Conservation (phyloP, 179 eudicot species). For the Dionaea muscipula region DNA sequence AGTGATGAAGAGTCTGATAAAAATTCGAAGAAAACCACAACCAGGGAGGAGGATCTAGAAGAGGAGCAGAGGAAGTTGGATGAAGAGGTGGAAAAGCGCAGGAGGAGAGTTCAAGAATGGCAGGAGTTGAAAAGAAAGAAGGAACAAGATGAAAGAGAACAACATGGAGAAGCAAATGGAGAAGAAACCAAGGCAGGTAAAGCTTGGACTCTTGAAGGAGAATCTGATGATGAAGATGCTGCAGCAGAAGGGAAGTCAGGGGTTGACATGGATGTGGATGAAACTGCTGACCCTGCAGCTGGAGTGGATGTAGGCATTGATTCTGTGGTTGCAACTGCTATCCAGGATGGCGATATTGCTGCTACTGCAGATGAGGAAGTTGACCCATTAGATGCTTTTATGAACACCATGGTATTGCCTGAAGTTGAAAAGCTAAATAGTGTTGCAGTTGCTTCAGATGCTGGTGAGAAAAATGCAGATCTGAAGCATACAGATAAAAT, state of each 20-base stretch:
- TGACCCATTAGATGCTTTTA: slow-evolving; percentile 91
- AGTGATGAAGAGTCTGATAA: slow-evolving; percentile 33
- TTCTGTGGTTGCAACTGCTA: slow-evolving; percentile 29
- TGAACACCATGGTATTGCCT: slow-evolving; percentile 80
- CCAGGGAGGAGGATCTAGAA: slow-evolving; percentile 58
- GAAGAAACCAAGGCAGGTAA: slow-evolving; percentile 57
- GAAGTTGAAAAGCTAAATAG: slow-evolving; percentile 66
- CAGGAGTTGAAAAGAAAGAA: slow-evolving; percentile 69
- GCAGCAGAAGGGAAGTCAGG: slow-evolving; percentile 31
- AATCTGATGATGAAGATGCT: slow-evolving; percentile 92
- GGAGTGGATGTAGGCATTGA: slow-evolving; percentile 43
- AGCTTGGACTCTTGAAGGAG: slow-evolving; percentile 86
- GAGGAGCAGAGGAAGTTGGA: slow-evolving; percentile 81
- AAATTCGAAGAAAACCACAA: slow-evolving; percentile 27
- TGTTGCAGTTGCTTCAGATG: slow-evolving; percentile 23
- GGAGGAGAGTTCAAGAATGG: slow-evolving; percentile 97
- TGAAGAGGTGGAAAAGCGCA: slow-evolving; percentile 90
- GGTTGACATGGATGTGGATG: slow-evolving; percentile 42
- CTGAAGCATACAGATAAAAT: slow-evolving; percentile 21
- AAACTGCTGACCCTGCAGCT: slow-evolving; percentile 20
- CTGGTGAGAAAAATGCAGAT: slow-evolving; percentile 16
- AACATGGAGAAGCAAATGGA: slow-evolving; percentile 36
- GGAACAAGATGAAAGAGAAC: slow-evolving; percentile 69
- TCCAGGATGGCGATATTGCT: slow-evolving; percentile 23
- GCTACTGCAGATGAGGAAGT: slow-evolving; percentile 62